Evolutionary conservation across 345 rosid species (phyloP).

Genomic region (Gossypium arboreum): DNA sequence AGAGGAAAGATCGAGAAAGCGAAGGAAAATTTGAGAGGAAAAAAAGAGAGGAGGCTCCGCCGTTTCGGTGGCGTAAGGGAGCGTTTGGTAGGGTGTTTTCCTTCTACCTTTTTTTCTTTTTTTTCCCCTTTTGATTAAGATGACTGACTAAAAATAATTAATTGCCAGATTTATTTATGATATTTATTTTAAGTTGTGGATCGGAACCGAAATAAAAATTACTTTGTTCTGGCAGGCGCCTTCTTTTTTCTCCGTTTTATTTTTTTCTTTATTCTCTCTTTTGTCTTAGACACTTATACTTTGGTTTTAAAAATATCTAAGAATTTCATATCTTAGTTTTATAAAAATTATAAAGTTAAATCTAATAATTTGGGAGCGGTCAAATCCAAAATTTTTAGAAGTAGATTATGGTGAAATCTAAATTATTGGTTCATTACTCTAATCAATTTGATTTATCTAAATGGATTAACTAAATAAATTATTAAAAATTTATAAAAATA

Average conservation of each 20-base stretch:
- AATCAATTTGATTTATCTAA: too few relatives aligned
- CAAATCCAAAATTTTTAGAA: too few relatives aligned
- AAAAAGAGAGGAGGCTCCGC: neutral
- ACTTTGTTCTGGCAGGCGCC: too few relatives aligned
- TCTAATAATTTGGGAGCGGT: too few relatives aligned
- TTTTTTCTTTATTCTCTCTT: neutral
- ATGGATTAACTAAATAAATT: fast-evolving
- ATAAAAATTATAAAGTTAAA: too few relatives aligned
- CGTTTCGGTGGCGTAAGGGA: slow-evolving; percentile 11
- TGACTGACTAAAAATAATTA: neutral
- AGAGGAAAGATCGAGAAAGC: neutral
- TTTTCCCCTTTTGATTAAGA: neutral
- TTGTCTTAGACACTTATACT: too few relatives aligned
- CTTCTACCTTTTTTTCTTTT: neutral
- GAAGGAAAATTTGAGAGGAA: neutral
- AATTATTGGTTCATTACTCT: too few relatives aligned
- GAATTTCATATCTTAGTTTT: too few relatives aligned
- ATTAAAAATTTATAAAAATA: too few relatives aligned
- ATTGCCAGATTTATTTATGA: neutral
- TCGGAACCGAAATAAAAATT: neutral
- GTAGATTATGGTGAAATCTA: too few relatives aligned
- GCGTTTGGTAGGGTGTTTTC: neutral
- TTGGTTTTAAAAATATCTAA: too few relatives aligned
- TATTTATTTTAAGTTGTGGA: neutral
- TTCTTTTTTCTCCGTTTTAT: too few relatives aligned